phyloP scores from a whole-genome alignment of 1,284 basidiomycete genomes.

The Leccinum solheimii region DNA sequence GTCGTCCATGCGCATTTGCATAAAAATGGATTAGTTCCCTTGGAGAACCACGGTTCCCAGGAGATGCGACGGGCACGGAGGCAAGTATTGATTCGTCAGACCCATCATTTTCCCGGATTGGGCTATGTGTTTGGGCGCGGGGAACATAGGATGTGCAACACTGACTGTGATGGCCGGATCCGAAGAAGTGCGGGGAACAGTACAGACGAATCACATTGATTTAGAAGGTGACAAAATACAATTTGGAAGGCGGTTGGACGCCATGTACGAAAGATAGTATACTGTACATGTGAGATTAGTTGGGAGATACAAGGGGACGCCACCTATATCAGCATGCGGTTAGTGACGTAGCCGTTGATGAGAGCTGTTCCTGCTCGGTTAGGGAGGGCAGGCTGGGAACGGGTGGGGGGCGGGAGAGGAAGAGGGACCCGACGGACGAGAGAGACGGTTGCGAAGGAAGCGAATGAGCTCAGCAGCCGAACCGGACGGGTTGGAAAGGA shows the following conservation, averaged over 20 bases:
- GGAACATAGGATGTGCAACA: background rate
- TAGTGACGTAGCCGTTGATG: background rate
- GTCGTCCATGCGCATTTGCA: background rate
- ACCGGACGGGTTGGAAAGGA: background rate
- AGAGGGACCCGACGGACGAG: background rate
- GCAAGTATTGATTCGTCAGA: background rate
- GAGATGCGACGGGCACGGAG: conserved; percentile 7
- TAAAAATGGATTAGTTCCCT: background rate
- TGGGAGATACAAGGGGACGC: background rate
- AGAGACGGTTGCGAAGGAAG: background rate
- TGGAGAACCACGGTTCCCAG: conserved; percentile 3
- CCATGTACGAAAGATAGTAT: background rate
- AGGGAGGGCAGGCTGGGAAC: background rate
- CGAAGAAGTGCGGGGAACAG: conserved; percentile 9
- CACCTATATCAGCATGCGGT: background rate
- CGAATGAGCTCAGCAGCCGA: conserved; percentile 12
- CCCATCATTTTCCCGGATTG: background rate
- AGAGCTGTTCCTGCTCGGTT: conserved; percentile 7
- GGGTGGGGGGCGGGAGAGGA: background rate
- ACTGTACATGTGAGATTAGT: background rate
- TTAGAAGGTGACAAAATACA: background rate
- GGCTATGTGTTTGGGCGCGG: conserved; percentile 2
- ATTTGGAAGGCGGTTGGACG: background rate
- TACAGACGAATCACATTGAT: background rate
- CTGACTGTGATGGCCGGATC: background rate